These are phyloP conservation scores for Rhododendron molle DNA, from an alignment of 148 eudicot genomes.

Conservation along the genomic window DNA sequence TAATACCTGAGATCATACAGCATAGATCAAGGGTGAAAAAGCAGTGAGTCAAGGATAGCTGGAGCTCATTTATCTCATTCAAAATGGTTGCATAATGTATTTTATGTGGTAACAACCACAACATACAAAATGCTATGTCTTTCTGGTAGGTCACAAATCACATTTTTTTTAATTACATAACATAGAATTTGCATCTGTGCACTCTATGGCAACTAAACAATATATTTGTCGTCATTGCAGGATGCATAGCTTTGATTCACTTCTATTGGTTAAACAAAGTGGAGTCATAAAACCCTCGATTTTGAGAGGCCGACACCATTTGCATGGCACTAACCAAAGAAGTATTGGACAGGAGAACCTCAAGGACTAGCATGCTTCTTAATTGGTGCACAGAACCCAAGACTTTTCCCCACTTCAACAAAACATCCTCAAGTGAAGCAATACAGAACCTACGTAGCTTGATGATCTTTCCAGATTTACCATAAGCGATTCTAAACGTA, in stretches of 20 bases:
- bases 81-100: neutral
- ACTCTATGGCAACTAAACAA: neutral
- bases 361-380: neutral
- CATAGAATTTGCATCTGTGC: neutral
- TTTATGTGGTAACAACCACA: neutral
- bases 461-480: conserved; percentile 1
- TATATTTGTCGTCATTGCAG: neutral
- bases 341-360: neutral
- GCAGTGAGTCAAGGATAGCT: neutral
- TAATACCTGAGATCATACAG: neutral
- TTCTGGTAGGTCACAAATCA: neutral
- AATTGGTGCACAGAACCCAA: neutral
- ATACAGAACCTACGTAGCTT: neutral
- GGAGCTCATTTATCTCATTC: too few relatives aligned
- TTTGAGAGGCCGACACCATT: neutral
- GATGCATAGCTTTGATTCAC: neutral
- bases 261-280: neutral
- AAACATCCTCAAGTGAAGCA: neutral
- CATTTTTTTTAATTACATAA: neutral
- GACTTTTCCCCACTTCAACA: neutral
- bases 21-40: neutral
- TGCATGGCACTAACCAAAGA: neutral
- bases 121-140: neutral
- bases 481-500: neutral
- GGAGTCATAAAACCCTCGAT: neutral